Evolutionary conservation across 116 monocot species (phyloP), one percentile per base, ranked within the genome.

Genomic region (Posidonia oceanica): DNA sequence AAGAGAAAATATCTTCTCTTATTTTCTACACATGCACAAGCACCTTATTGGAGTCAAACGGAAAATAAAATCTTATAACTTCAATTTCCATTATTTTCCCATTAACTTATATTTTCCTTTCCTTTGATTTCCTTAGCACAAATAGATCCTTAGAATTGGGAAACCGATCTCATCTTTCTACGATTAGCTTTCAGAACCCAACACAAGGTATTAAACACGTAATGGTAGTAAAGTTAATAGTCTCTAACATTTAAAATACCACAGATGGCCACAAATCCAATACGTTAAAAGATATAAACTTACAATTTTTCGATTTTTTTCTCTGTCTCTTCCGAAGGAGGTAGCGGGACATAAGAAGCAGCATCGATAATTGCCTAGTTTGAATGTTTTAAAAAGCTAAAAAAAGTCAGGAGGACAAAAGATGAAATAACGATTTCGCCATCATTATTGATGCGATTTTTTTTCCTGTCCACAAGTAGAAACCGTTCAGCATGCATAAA

Each of bases 251-350:
- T 10, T 48, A 48, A 7, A 10, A 48, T 48, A 12, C 48, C 48
- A 7, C 48, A 12, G 48, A 48, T 48, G 48, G 48, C 2, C 7
- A 7, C 0, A 48, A 48, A 48, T 48, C 48, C 7, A 48, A 48
- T 48, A 8, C 44, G 0, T 44, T 16, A 65, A 39, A 15, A 64
- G 39, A 23, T 16, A 20, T 63, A 16, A 14, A 59, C 88, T 52
- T 88, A 95, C 95, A 95, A 75, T 85, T 91, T 91, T 77, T 68
- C 83, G 20, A 95, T 91, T 80, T 57, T 86, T 71, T 95, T 95
- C 88, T 95, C 91, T 77, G 91, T 88, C 56, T 96, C 91, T 75
- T 91, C 95, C 53, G 91, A 86, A 75, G 95, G 95, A 51, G 95
- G 95, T 36, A 88, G 91, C n/a, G 91, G 91, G 39, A 96, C 88